phyloP scores from a whole-genome alignment of 768 basidiomycete genomes.

The Tephrocybe sp. region DNA sequence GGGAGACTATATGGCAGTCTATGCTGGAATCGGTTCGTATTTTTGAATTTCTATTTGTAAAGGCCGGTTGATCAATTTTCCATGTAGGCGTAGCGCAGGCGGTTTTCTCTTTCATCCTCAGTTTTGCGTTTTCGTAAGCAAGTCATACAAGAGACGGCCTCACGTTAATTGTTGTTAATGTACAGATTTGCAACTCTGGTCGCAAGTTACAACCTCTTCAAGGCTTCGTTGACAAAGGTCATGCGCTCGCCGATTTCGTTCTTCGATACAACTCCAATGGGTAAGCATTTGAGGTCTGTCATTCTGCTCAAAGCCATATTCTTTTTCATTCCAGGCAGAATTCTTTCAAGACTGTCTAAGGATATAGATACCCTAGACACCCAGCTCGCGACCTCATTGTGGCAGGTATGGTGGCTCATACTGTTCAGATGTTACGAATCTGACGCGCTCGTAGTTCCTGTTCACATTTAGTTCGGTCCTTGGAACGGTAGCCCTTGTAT shows the following conservation, averaged over 20 bases:
- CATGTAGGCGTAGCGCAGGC: slow-evolving; percentile 46
- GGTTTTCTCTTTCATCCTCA: slow-evolving; percentile 48
- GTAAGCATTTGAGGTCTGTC: slow-evolving; percentile 26
- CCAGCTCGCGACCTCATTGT: slow-evolving; percentile 45
- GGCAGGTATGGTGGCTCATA: slow-evolving; percentile 37
- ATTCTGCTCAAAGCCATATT: not conserved
- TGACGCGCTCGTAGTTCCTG: slow-evolving; percentile 33
- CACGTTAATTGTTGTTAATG: not conserved
- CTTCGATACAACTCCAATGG: slow-evolving; percentile 74
- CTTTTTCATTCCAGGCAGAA: slow-evolving; percentile 43
- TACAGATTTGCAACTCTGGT: slow-evolving; percentile 34
- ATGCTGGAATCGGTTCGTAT: slow-evolving; percentile 42
- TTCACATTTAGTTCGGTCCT: slow-evolving; percentile 42
- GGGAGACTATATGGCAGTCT: slow-evolving; percentile 68
- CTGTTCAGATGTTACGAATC: not conserved
- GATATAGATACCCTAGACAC: slow-evolving; percentile 62
- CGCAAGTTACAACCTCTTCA: slow-evolving; percentile 53
- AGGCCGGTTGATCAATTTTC: not conserved
- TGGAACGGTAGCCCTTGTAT: slow-evolving; percentile 58
- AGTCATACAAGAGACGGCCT: too few relatives aligned
- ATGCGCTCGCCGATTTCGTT: slow-evolving; percentile 62
- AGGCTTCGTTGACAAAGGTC: slow-evolving; percentile 52
- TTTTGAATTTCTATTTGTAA: not conserved
- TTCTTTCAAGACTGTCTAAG: slow-evolving; percentile 57
- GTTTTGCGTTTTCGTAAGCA: slow-evolving; percentile 50